Percentiles rank a stretch among this genome's conserved stretches.
Conservation (phyloP, 139 green algal species). For the Chlorella ohadii region DNA sequence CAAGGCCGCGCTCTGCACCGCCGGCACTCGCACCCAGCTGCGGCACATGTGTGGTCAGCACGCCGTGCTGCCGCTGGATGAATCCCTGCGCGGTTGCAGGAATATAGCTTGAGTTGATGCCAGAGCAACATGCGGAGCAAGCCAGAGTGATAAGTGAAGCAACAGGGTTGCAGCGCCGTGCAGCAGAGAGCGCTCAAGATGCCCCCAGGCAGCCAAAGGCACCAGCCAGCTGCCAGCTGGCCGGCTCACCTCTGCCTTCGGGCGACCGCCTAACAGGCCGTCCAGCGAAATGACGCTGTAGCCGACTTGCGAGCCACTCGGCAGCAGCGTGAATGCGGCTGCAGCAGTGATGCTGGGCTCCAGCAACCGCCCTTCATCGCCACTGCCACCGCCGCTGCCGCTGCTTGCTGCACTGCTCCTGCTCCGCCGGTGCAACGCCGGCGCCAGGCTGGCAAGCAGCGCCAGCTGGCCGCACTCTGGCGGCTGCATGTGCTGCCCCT, state of each 20-base stretch:
- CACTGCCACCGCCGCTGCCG: not conserved
- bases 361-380: not conserved
- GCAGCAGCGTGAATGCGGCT: not conserved
- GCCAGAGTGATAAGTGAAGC: no score
- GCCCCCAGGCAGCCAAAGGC: no score
- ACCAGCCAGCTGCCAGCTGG: no score
- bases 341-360: not conserved
- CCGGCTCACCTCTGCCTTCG: not conserved
- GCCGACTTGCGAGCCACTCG: not conserved
- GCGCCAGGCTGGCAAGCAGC: not conserved
- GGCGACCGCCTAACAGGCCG: not conserved
- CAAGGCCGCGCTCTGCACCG: no score
- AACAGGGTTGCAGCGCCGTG: no score
- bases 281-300: conserved; percentile 6
- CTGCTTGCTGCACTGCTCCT: not conserved
- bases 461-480: not conserved
- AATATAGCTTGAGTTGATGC: no score
- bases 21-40: no score
- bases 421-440: not conserved
- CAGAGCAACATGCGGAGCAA: no score
- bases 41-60: not conserved
- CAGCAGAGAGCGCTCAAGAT: no score
- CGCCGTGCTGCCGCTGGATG: not conserved
- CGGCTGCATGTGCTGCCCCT: no score
- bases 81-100: no score